Percentiles rank a stretch among this genome's conserved stretches.
These are phyloP conservation scores for Silene coronaria DNA, from an alignment of 179 eudicot species.

Conservation along the genomic window DNA sequence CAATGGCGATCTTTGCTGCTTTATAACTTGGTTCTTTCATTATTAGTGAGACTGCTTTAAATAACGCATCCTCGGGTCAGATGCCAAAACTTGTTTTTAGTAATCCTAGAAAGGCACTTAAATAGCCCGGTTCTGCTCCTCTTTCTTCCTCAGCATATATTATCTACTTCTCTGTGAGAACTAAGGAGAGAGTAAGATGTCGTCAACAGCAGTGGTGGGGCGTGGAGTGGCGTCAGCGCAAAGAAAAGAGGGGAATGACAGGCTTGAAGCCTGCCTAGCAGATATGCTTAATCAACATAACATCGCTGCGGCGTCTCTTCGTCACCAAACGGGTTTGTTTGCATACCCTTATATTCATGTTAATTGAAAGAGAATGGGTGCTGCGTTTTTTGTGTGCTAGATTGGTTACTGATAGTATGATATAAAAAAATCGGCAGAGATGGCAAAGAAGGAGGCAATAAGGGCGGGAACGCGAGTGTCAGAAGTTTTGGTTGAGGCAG, in stretches of 20 bases:
- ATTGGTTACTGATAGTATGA: background rate
- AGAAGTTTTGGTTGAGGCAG: slow-evolving; percentile 58
- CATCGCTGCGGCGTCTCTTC: slow-evolving; percentile 9
- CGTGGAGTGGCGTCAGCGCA: background rate
- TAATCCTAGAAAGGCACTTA: background rate
- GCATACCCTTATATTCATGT: background rate
- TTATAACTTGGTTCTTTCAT: background rate
- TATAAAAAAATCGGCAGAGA: slow-evolving; percentile 35
- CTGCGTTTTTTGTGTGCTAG: background rate
- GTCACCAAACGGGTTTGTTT: slow-evolving; percentile 13
- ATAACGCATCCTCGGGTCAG: background rate
- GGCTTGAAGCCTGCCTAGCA: slow-evolving; percentile 12
- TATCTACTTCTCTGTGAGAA: background rate
- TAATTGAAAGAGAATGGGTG: background rate
- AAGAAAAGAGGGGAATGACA: slow-evolving; percentile 4
- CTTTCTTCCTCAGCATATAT: background rate
- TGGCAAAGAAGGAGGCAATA: slow-evolving; percentile 64
- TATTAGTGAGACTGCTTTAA: background rate
- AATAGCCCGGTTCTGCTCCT: background rate
- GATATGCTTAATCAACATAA: slow-evolving; percentile 13
- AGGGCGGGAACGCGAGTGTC: slow-evolving; percentile 52
- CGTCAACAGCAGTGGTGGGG: background rate
- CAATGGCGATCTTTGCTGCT: background rate
- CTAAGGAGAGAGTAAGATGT: background rate
- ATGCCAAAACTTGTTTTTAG: background rate